Evolutionary conservation across 495 filamentous ascomycete species (phyloP), one percentile per base, ranked within the genome.

Genomic region (Penicillium cosmopolitanum): DNA sequence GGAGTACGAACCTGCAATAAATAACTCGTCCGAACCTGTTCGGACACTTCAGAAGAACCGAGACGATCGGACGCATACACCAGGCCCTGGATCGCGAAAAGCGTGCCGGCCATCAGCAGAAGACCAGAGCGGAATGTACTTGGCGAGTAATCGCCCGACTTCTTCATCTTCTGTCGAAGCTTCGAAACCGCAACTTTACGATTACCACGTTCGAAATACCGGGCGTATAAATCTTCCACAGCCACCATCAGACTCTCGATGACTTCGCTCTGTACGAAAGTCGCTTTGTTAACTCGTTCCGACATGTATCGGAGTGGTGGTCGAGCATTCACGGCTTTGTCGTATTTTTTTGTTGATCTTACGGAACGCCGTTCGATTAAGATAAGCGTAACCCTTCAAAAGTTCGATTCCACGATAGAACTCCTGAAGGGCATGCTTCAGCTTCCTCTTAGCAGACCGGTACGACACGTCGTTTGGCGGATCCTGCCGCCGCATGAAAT

Each of bases 331-430:
- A 91, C 84, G 6, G 86, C 84, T 73, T 98, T 98, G 77, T 98
- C 93, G 65, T 93, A 97, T 76, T 98, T 98, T 98, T 76, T 98
- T 98, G 73, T 95, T 98, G 68, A 98, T 93, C 71, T 98, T 98
- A 8, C 93, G 89, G 59, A 98, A 97, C 2, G 92, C 96, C 2
- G 91, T 95, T 50, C 89, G 82, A 67, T 98, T 98, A 13, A 97
- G 77, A 18, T 93, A 80, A 6, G 91, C 89, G 66, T 95, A 98
- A 0, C 90, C 89, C 74, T 97, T 96, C 19, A 98, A 74, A 16
- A 98, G 81, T 70, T 98, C 95, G 4, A 98, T 80, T 7, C 92
- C 88, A 33, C 94, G 86, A 70, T 98, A 97, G 67, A 89, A 97
- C 72, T 98, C 95, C 66, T 93, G 90, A 57, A 97, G 67, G 0